A percentile compares a stretch with the other conserved stretches of the same genome.
phyloP scores from a whole-genome alignment of 2,329 filamentous ascomycete genomes.

The Tolypocladium nubicola region DNA sequence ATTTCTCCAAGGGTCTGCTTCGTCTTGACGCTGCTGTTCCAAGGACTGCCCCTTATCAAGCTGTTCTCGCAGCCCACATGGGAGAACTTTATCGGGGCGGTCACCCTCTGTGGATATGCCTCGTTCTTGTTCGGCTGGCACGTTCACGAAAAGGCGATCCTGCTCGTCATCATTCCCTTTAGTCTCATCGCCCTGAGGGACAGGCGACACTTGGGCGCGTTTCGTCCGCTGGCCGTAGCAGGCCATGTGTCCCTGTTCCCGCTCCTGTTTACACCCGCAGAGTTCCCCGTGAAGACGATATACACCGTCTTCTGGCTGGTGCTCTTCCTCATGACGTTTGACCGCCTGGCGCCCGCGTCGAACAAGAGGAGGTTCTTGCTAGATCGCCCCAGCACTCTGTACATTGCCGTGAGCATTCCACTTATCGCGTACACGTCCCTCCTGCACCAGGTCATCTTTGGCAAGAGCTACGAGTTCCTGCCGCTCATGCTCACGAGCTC shows the following conservation, averaged over 20 bases:
- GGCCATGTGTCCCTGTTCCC: slow-evolving; percentile 95
- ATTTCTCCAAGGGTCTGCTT: slow-evolving; percentile 76
- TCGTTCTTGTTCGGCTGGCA: slow-evolving; percentile 98
- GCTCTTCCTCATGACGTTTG: slow-evolving; percentile 75
- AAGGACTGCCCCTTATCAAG: slow-evolving; percentile 68
- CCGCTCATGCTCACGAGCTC: slow-evolving; percentile 96
- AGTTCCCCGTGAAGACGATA: slow-evolving; percentile 87
- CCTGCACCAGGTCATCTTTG: slow-evolving; percentile 74
- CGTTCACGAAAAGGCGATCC: slow-evolving; percentile 93
- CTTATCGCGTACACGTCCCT: slow-evolving; percentile 83
- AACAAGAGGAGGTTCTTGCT: slow-evolving; percentile 74
- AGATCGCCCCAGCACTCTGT: slow-evolving; percentile 81
- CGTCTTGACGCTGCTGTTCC: slow-evolving; percentile 69
- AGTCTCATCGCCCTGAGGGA: slow-evolving; percentile 85
- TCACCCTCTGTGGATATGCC: slow-evolving; percentile 89
- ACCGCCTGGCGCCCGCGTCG: slow-evolving; percentile 76
- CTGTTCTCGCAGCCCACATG: slow-evolving; percentile 73
- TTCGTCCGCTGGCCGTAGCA: slow-evolving; percentile 81
- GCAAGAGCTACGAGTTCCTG: slow-evolving; percentile 74
- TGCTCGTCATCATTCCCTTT: slow-evolving; percentile 91
- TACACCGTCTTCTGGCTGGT: slow-evolving; percentile 92
- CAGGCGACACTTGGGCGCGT: slow-evolving; percentile 81
- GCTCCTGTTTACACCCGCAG: slow-evolving; percentile 79
- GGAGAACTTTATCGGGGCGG: slow-evolving; percentile 80
- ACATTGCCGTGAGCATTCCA: slow-evolving; percentile 82